Evolutionary conservation across 805 yeast species (phyloP).

Genomic region (Candida namnaoensis): DNA sequence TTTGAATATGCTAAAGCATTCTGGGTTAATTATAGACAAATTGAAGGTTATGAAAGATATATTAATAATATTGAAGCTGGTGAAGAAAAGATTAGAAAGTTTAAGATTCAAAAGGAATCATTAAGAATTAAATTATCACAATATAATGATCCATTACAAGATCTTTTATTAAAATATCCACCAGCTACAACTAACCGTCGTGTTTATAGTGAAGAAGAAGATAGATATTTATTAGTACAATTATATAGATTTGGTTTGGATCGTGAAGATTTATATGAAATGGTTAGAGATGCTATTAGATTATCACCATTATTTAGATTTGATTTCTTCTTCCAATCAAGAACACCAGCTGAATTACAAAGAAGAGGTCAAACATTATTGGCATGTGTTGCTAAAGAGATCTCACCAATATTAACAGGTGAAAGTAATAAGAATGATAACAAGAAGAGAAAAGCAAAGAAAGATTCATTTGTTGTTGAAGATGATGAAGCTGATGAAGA

Average conservation of each 20-base stretch:
- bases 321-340: conserved; percentile 79
- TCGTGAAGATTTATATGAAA: conserved; percentile 68
- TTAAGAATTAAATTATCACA: conserved; percentile 66
- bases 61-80: conserved; percentile 78
- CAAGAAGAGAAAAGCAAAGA: conserved; percentile 1
- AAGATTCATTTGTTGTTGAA: no score
- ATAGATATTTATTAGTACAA: conserved; percentile 76
- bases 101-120: conserved; percentile 67
- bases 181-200: conserved; percentile 60
- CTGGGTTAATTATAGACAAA: conserved; percentile 70
- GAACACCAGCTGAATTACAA: conserved; percentile 68
- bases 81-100: conserved; percentile 67
- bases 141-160: conserved; percentile 72
- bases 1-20: conserved; percentile 68
- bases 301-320: conserved; percentile 72
- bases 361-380: conserved; percentile 78
- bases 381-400: conserved; percentile 66
- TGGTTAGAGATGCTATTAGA: conserved; percentile 66
- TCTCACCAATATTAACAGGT: conserved; percentile 29
- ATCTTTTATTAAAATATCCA: conserved; percentile 62
- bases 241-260: conserved; percentile 77
- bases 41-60: conserved; percentile 86
- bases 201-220: conserved; percentile 82
- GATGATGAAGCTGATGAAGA: no score
- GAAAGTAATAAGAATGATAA: conserved; percentile 11